Conservation (phyloP, 2,329 filamentous ascomycete species). For the Sporothrix pseudoabietina region DNA sequence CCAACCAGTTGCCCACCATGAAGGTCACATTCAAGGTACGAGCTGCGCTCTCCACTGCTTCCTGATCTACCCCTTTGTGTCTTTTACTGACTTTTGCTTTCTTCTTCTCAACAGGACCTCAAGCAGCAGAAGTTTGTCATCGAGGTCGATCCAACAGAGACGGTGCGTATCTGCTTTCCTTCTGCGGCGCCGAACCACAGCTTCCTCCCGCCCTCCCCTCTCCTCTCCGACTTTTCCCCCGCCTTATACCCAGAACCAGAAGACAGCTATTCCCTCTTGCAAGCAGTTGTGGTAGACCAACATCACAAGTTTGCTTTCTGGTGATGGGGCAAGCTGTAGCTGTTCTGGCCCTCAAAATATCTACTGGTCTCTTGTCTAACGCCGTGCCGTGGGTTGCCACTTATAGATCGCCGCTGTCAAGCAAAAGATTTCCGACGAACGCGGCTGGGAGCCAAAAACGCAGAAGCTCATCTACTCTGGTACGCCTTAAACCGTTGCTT, state of each 20-base stretch:
- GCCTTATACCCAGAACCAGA: not conserved
- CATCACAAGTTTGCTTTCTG: not conserved
- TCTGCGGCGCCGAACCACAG: not conserved
- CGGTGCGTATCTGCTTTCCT: conserved; percentile 59
- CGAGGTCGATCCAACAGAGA: conserved; percentile 89
- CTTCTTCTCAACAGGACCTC: conserved; percentile 69
- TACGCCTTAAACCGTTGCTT: conserved; percentile 48
- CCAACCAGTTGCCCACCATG: conserved; percentile 53
- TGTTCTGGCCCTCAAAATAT: not conserved
- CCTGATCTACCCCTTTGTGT: not conserved
- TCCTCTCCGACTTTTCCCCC: conserved; percentile 14
- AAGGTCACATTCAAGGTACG: conserved; percentile 69
- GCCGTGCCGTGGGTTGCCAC: not conserved
- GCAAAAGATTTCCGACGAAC: conserved; percentile 86
- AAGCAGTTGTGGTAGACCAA: not conserved
- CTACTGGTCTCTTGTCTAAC: not conserved
- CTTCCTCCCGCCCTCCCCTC: conserved; percentile 31
- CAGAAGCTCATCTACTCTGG: conserved; percentile 99
- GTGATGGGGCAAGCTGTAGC: not conserved
- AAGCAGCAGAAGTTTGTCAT: conserved; percentile 99
- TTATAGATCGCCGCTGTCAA: conserved; percentile 85
- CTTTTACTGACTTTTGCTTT: conserved; percentile 31
- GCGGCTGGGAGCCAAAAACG: conserved; percentile 86
- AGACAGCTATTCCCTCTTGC: not conserved
- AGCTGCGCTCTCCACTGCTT: conserved; percentile 21